Evolutionary conservation across 2,329 filamentous ascomycete genomes (phyloP), one percentile per base, ranked within the genome.

Genomic region (Diplocarpon mali): DNA sequence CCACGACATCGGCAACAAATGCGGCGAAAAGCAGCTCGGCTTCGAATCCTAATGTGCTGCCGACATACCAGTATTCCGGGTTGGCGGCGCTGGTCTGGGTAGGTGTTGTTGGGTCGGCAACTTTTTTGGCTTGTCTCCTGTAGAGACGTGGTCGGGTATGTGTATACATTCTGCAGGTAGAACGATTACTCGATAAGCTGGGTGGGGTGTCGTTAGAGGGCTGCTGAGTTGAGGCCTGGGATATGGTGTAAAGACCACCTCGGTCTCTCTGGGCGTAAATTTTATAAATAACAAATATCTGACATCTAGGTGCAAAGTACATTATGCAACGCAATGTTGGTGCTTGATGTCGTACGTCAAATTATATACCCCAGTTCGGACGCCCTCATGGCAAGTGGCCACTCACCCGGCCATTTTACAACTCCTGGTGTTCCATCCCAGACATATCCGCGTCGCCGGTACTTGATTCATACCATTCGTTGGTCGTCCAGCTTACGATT

Each of bases 401-500:
- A 24, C 20, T 7, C 7, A 24, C 20, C 20, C 7, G 20, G 20
- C 20, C 20, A 24, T 24, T 24, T 24, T 46, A 53, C 37, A 53
- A 41, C 28, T 52, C 50, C 31, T 53, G 30, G 17, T 45, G 40
- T 35, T 54, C 46, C 11, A 51, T 53, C 1, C 24, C 42, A n/a
- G 43, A 49, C 30, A 39, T 35, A 34, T 41, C 47, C 14, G 42
- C 38, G 8, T 51, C 46, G 30, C 51, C 52, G 4, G 51, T 57
- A 48, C 72, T 77, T 37, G 65, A 67, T 58, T 79, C 70, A 50
- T 85, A 85, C 82, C 82, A 86, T 3, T 76, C 72, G 39, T 75
- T 78, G 37, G 66, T 67, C 4, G 72, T 64, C 84, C 85, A 90
- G 32, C 68, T 65, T 4, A 74, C 71, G 42, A 92, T 75, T 57